phyloP scores from a whole-genome alignment of 2,329 filamentous ascomycete species.

The Dactylonectria estremocensis region DNA sequence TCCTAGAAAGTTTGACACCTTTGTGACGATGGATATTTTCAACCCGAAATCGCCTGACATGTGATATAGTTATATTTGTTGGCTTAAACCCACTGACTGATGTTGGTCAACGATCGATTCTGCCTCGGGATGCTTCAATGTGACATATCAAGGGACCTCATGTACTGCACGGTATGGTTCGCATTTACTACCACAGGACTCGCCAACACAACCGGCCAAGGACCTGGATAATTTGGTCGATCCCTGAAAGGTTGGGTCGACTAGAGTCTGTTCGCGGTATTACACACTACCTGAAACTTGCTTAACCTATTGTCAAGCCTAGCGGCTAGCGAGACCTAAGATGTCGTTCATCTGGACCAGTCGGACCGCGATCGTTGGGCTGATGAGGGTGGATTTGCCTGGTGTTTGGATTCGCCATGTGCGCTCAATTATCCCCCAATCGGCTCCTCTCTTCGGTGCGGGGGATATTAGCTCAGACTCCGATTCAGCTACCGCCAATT shows the following conservation, averaged over 20 bases:
- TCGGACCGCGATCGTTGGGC: not conserved
- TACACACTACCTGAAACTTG: not conserved
- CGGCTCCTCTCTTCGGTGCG: conserved; percentile 27
- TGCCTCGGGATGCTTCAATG: not conserved
- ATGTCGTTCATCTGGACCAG: not conserved
- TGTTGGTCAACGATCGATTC: conserved; percentile 5
- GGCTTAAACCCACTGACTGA: not conserved
- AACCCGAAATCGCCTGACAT: not conserved
- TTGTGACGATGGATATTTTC: not conserved
- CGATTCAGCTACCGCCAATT: conserved; percentile 22
- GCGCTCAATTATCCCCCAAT: conserved; percentile 33
- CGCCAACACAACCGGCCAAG: not conserved
- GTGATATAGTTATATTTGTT: not conserved
- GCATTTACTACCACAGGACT: not conserved
- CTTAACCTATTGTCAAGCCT: not conserved
- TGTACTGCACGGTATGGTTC: conserved; percentile 5
- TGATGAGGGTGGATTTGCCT: not conserved
- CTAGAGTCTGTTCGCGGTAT: not conserved
- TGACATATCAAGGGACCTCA: too few species aligned
- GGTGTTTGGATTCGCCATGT: conserved; percentile 11
- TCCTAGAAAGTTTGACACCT: not conserved
- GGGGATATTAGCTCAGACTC: conserved; percentile 27
- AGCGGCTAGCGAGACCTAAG: not conserved
- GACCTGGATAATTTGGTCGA: not conserved
- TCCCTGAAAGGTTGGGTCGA: not conserved